These are phyloP conservation scores for Lippia alba DNA, from an alignment of 305 asterid species.

Conservation along the genomic window DNA sequence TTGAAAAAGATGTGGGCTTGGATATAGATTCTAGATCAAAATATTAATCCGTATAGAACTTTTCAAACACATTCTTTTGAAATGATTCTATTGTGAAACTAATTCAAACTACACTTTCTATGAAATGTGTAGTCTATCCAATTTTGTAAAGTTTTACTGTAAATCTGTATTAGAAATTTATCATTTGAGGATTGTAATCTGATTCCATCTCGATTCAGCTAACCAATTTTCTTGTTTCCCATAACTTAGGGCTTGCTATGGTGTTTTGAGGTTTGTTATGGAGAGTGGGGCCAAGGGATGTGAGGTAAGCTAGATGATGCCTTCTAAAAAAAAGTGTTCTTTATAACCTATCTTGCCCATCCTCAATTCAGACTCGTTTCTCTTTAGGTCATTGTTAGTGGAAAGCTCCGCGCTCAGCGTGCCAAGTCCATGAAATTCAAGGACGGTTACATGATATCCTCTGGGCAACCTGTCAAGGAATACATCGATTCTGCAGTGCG, in stretches of 20 bases:
- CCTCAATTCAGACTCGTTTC: neutral
- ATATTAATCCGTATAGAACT: too few relatives aligned
- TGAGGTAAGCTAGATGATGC: slow-evolving; percentile 38
- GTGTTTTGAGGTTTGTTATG: slow-evolving; percentile 61
- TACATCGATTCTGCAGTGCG: slow-evolving; percentile 63
- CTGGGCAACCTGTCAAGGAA: slow-evolving; percentile 65
- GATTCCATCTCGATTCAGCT: neutral
- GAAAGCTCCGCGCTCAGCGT: slow-evolving; percentile 59
- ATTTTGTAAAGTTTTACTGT: neutral
- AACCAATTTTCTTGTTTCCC: slow-evolving; percentile 2
- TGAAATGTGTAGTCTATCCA: slow-evolving; percentile 1
- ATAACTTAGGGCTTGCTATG: slow-evolving; percentile 54
- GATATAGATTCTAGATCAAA: neutral
- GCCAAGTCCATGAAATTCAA: slow-evolving; percentile 61
- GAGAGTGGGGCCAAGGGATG: slow-evolving; percentile 65
- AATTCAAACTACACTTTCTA: neutral
- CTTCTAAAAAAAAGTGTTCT: neutral
- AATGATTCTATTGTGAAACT: neutral
- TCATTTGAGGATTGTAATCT: slow-evolving; percentile 8
- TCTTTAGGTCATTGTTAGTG: slow-evolving; percentile 58
- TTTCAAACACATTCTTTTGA: slow-evolving; percentile 1
- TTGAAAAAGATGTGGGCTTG: neutral
- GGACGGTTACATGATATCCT: slow-evolving; percentile 62
- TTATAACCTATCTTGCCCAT: neutral
- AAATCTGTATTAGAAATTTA: neutral